Base-by-base conservation (phyloP, 1,284 basidiomycete genomes). In the Sparassis latifolia region DNA sequence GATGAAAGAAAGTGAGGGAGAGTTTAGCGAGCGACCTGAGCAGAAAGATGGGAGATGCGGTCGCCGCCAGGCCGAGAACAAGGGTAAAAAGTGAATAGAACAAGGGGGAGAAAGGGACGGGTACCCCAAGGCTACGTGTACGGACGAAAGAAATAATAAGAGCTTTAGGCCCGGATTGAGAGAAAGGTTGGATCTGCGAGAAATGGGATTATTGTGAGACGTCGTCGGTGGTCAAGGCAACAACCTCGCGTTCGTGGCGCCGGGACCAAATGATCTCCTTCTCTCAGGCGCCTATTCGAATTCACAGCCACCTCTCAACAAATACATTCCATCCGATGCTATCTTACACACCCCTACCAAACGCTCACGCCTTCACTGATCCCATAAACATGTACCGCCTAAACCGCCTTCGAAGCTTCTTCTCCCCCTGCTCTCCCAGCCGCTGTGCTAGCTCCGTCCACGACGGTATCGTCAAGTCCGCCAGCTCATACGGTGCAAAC, bases 401-500 rank as follows among this genome's bases (percentile, higher is more conserved):
- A 68, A 88, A 92, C 61, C 69, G 66, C 64, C 71, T 73, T 71
- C 89, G 82, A 65, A 89, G 65, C 69, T 80, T 80, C 67, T 74
- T 75, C 60, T 82, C 72, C 60, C 69, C 66, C 43, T 70, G 69
- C 54, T 72, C 64, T 50, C 79, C 83, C 55, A 94, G 65, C 60
- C 73, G 68, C 56, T 81, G 77, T 52, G 79, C 92, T 45, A 95
- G 73, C 59, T 73, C 73, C 55, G 91, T 69, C 82, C 90, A 93
- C 53, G 83, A 83, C 52, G 75, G 71, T 40, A 96, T 82, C 51
- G 92, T 96, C 72, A 92, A 71, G 65, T 89, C 89, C 50, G 58
- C 63, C 78, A 91, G 70, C 58, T 63, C 70, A 69, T 86, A 95
- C 53, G 85, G 89, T 59, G 80, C 82, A 57, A 79, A 84, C 67